Percentiles rank a stretch among this genome's conserved stretches.
These are phyloP conservation scores for Aotearoamyces nothofagi DNA, from an alignment of 2,329 filamentous ascomycete genomes.

Conservation along the genomic window DNA sequence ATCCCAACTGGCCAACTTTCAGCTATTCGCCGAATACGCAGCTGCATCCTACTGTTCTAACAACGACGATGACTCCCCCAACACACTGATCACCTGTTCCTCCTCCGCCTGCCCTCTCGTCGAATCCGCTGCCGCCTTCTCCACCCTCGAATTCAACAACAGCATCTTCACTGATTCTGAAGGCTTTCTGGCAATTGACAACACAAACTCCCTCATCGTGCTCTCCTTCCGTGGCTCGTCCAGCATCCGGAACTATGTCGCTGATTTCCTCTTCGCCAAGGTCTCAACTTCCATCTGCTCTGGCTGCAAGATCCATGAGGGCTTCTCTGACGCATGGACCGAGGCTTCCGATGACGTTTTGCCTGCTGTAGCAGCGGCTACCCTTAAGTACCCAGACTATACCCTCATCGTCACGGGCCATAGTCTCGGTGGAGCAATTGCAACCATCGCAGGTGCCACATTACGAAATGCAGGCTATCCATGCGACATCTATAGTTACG, in stretches of 20 bases:
- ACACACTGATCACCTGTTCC: no score
- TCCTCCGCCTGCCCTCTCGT: background rate
- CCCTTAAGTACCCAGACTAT: conserved; percentile 31
- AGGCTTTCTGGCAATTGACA: conserved; percentile 36
- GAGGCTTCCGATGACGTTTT: conserved; percentile 31
- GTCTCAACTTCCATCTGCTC: conserved; percentile 10
- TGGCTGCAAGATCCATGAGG: conserved; percentile 28
- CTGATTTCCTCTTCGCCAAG: conserved; percentile 7
- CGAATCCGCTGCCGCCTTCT: background rate
- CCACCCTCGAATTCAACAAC: conserved; percentile 15
- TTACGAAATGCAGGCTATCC: conserved; percentile 31
- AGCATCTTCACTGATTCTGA: conserved; percentile 27
- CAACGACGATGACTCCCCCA: no score
- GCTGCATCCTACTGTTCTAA: no score
- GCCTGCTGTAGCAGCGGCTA: conserved; percentile 22
- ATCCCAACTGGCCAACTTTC: no score
- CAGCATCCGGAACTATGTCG: conserved; percentile 6
- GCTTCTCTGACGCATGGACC: conserved; percentile 43
- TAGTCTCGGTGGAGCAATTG: conserved; percentile 52
- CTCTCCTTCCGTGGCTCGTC: conserved; percentile 41
- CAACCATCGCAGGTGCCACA: conserved; percentile 40
- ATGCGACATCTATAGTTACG: conserved; percentile 49
- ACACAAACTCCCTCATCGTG: conserved; percentile 35
- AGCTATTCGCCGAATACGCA: no score
- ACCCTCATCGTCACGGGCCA: conserved; percentile 47